Base-by-base conservation (phyloP, 2,329 filamentous ascomycete genomes). In the Fusarium sp. region DNA sequence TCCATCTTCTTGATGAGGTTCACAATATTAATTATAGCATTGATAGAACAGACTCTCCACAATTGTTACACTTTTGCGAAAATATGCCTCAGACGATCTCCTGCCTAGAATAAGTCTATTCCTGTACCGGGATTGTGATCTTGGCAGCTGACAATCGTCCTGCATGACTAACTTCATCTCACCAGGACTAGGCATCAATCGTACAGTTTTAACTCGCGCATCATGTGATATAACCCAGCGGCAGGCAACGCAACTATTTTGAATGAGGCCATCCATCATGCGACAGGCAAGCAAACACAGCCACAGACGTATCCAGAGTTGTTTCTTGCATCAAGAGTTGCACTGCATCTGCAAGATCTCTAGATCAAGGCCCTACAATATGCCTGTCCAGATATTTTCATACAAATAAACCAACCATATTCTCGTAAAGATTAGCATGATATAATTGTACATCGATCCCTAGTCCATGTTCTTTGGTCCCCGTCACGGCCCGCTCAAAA, bases 201-300 rank as follows among this genome's bases (percentile, higher is more conserved):
- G 15, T 56, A 25, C 46, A 21, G 11, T 61, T 64, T 12, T 16
- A 37, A 23, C n/a, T 61, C 33, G 23, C 33, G 32, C 56, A 53
- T 69, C 71, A 74, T 74, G 71, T 74, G 71, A 74, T 54, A 49
- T 32, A 16, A 9, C 25, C 19, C 37, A 59, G 46, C 52, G 13
- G 71, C 60, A 66, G 66, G 52, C 58, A 74, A 57, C 59, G 52
- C 19, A 62, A 47, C 12, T 40, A 38, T 19, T 2, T 30, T 23
- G 19, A 43, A n/a, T 47, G 43, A 65, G 42, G 37, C 67, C 56
- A 16, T 9, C 33, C 23, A 46, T 73, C 58, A 73, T 67, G 61
- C 61, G 70, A 60, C 44, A 18, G 18, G 54, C 52, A 47, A 33
- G 23, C 43, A 57, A 44, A 35, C 69, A 47, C 50, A 38, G 69